These are phyloP conservation scores for Aspergillus neoniger DNA, from an alignment of 2,329 filamentous ascomycete genomes.

Conservation along the genomic window DNA sequence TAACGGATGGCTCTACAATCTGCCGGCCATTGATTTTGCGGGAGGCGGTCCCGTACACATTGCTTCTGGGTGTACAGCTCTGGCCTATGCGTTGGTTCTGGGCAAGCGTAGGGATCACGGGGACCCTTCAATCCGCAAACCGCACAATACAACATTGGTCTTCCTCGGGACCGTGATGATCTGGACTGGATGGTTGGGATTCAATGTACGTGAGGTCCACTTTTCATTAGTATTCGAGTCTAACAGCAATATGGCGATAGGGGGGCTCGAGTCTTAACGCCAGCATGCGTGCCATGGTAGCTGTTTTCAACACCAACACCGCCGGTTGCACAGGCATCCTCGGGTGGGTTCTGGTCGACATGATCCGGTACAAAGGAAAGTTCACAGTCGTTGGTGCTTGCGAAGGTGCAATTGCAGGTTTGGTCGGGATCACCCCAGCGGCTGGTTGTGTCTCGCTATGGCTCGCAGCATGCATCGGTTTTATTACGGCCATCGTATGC, in stretches of 20 bases:
- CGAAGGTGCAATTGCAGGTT: constrained; percentile 59
- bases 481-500: constrained; percentile 57
- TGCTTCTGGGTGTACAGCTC: constrained; percentile 68
- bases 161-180: constrained; percentile 64
- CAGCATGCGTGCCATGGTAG: constrained; percentile 56
- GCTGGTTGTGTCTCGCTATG: constrained; percentile 56
- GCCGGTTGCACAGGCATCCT: constrained; percentile 57
- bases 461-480: constrained; percentile 59
- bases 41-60: constrained; percentile 76
- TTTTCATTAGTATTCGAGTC: background rate
- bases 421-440: constrained; percentile 62
- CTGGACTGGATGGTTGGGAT: constrained; percentile 58
- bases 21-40: constrained; percentile 72
- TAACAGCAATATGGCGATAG: constrained; percentile 17
- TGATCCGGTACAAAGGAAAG: constrained; percentile 53
- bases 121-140: constrained; percentile 54
- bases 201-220: constrained; percentile 45
- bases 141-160: constrained; percentile 73
- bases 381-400: constrained; percentile 60
- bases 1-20: constrained; percentile 69
- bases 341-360: constrained; percentile 57
- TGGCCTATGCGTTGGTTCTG: constrained; percentile 73
- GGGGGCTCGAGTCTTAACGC: constrained; percentile 58
- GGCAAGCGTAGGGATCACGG: constrained; percentile 65
- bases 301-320: constrained; percentile 60